phyloP scores from a whole-genome alignment of 2,329 filamentous ascomycete genomes.

The Cercospora zeina region DNA sequence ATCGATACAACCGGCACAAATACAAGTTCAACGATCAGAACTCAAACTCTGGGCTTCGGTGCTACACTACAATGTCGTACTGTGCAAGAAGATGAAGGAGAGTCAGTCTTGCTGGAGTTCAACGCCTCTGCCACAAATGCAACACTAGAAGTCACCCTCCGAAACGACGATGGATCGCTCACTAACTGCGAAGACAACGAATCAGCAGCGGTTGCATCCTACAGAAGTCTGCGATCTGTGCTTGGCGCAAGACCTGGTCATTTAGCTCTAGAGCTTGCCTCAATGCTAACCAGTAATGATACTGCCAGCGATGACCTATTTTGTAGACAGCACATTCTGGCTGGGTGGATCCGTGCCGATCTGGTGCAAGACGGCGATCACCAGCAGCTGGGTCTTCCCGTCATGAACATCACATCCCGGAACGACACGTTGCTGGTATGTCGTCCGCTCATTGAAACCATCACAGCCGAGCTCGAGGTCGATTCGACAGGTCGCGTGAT shows the following conservation, averaged over 20 bases:
- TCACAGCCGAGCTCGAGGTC: slow-evolving; percentile 29
- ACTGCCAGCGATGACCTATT: slow-evolving; percentile 20
- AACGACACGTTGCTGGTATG: slow-evolving; percentile 42
- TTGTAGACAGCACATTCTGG: slow-evolving; percentile 29
- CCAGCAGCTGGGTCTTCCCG: slow-evolving; percentile 10
- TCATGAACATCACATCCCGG: not conserved
- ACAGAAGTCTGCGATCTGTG: no score
- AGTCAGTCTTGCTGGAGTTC: no score
- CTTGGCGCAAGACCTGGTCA: no score
- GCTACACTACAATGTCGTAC: slow-evolving; percentile 40
- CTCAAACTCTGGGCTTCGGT: slow-evolving; percentile 41
- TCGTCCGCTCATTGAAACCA: not conserved
- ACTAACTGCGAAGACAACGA: no score
- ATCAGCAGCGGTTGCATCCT: no score
- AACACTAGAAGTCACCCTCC: no score
- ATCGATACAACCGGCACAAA: slow-evolving; percentile 34
- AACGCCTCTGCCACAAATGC: no score
- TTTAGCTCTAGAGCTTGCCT: no score
- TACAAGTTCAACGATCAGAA: slow-evolving; percentile 27
- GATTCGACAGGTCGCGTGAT: slow-evolving; percentile 40
- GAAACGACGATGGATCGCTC: no score
- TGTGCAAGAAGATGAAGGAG: no score
- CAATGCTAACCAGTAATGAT: not conserved
- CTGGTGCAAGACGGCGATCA: slow-evolving; percentile 21
- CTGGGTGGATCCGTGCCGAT: slow-evolving; percentile 37